Evolutionary conservation across 2,329 filamentous ascomycete species (phyloP).

Genomic region (Ophiostoma sp.): DNA sequence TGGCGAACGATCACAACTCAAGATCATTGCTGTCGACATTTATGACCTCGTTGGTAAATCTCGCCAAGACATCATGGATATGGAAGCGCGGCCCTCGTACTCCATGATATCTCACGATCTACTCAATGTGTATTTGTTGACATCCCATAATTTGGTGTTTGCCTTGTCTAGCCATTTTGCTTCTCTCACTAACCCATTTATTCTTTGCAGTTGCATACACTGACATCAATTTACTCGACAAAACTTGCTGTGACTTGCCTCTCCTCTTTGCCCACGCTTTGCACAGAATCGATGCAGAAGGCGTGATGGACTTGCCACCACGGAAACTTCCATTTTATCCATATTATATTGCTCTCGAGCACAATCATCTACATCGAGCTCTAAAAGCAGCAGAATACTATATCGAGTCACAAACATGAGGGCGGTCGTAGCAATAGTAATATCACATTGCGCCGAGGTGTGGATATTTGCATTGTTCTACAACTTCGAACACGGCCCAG

Average conservation of each 20-base stretch:
- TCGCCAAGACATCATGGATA: background rate
- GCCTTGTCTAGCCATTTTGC: background rate
- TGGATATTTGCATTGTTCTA: background rate
- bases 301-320: background rate
- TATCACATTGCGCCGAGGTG: background rate
- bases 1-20: background rate
- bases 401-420: background rate
- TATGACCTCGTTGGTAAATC: background rate
- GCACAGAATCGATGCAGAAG: background rate
- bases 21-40: background rate
- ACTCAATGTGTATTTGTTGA: background rate
- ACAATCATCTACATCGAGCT: background rate
- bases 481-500: background rate
- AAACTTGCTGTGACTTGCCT: background rate
- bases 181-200: background rate
- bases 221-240: background rate
- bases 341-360: background rate
- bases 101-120: background rate
- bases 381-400: background rate
- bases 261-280: background rate
- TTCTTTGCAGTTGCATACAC: background rate
- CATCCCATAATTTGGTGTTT: background rate
- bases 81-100: conserved; percentile 6
- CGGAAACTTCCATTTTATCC: background rate
- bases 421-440: background rate